Conservation (phyloP, 495 filamentous ascomycete species). For the Penicillium dipodomyicola region DNA sequence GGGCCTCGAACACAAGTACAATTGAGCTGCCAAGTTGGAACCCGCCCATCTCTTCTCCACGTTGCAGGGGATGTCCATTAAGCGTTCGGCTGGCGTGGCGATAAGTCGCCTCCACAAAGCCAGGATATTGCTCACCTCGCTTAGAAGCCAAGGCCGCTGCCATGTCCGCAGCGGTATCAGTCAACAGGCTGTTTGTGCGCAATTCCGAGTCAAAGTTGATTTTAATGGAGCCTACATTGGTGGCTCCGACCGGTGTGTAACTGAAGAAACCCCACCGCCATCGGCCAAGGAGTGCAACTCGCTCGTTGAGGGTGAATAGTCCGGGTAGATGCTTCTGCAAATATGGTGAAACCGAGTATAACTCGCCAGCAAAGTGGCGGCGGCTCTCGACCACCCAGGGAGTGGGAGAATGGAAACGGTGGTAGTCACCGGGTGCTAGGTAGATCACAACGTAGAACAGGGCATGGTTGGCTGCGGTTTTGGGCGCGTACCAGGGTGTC, state of each 20-base stretch:
- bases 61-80: constrained; percentile 74
- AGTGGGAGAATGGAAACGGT: constrained; percentile 93
- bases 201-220: constrained; percentile 97
- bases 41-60: constrained; percentile 96
- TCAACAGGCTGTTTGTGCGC: constrained; percentile 84
- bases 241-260: constrained; percentile 92
- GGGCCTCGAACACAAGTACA: constrained; percentile 95
- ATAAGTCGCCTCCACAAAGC: constrained; percentile 90
- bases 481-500: constrained; percentile 73
- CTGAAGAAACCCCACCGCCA: constrained; percentile 99
- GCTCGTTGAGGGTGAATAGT: constrained; percentile 94
- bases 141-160: constrained; percentile 74
- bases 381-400: constrained; percentile 91
- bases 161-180: constrained; percentile 82
- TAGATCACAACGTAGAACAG: constrained; percentile 96
- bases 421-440: constrained; percentile 97
- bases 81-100: constrained; percentile 71
- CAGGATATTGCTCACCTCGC: constrained; percentile 75
- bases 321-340: constrained; percentile 87
- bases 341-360: constrained; percentile 93
- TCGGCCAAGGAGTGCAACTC: constrained; percentile 86
- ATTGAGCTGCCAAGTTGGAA: constrained; percentile 96
- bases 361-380: constrained; percentile 93
- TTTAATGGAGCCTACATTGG: constrained; percentile 97
- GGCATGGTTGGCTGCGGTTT: constrained; percentile 55